A percentile compares a stretch with the other conserved stretches of the same genome.
Evolutionary conservation across 345 rosid genomes (phyloP).

Genomic region (Passiflora organensis): DNA sequence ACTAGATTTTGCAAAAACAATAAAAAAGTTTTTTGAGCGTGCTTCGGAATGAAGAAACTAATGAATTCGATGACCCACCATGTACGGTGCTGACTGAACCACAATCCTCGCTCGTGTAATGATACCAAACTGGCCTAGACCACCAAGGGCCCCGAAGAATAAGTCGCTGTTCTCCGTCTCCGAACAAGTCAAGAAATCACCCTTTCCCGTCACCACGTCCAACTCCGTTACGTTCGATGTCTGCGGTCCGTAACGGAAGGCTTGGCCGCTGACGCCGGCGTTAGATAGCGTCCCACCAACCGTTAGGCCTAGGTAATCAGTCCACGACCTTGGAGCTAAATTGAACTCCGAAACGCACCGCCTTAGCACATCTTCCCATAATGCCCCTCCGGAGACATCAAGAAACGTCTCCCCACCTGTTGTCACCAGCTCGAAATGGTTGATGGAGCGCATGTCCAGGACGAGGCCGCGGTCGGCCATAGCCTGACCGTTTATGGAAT

Average conservation of each 20-base stretch:
- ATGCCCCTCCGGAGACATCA: constrained; percentile 85
- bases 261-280: constrained; percentile 94
- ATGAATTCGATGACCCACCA: constrained; percentile 35
- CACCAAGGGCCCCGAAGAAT: constrained; percentile 72
- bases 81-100: constrained; percentile 74
- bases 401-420: constrained; percentile 25
- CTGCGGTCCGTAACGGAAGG: constrained; percentile 92
- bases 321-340: constrained; percentile 87
- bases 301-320: constrained; percentile 77
- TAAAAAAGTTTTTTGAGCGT: neutral
- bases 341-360: constrained; percentile 52
- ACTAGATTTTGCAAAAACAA: constrained; percentile 2
- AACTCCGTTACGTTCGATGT: constrained; percentile 77
- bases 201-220: constrained; percentile 85
- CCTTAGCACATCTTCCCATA: constrained; percentile 81
- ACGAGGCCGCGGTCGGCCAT: constrained; percentile 82
- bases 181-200: constrained; percentile 56
- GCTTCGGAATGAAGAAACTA: neutral
- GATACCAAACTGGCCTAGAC: constrained; percentile 92
- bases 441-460: constrained; percentile 66
- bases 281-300: constrained; percentile 93
- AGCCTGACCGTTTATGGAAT: constrained; percentile 95
- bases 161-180: constrained; percentile 49
- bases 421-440: constrained; percentile 31
- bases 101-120: constrained; percentile 71